A percentile compares a stretch with the other conserved stretches of the same genome.
Conservation (phyloP, 2,329 filamentous ascomycete species). For the Colletotrichum paranaense region DNA sequence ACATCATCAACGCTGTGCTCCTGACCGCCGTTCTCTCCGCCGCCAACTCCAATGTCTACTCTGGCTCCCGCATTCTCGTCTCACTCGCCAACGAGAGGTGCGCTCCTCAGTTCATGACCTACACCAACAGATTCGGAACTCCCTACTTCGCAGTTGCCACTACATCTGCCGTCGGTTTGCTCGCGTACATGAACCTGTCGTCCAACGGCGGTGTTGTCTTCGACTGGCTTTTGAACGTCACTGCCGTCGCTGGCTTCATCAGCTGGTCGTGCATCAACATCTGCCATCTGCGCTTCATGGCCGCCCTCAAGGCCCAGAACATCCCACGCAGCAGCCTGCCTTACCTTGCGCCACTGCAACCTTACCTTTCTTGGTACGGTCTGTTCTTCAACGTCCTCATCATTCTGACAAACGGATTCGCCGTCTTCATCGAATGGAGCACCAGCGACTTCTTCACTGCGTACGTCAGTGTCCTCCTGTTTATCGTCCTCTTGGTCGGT, state of each 20-base stretch:
- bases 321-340: slow-evolving; percentile 69
- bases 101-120: slow-evolving; percentile 69
- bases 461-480: slow-evolving; percentile 74
- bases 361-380: slow-evolving; percentile 73
- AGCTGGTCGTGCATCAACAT: slow-evolving; percentile 75
- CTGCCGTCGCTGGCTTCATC: slow-evolving; percentile 75
- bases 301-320: slow-evolving; percentile 65
- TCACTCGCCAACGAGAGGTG: slow-evolving; percentile 73
- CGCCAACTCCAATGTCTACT: slow-evolving; percentile 82
- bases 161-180: slow-evolving; percentile 68
- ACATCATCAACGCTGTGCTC: slow-evolving; percentile 82
- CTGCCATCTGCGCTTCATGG: slow-evolving; percentile 75
- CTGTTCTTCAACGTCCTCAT: slow-evolving; percentile 74
- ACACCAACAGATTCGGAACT: slow-evolving; percentile 70
- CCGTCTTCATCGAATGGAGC: slow-evolving; percentile 73
- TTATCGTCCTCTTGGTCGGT: slow-evolving; percentile 67
- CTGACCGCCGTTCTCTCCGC: slow-evolving; percentile 83
- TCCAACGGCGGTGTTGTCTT: slow-evolving; percentile 70
- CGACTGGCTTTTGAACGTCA: slow-evolving; percentile 79
- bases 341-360: slow-evolving; percentile 71
- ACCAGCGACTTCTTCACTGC: slow-evolving; percentile 71
- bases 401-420: slow-evolving; percentile 76
- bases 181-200: slow-evolving; percentile 76
- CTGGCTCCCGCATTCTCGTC: slow-evolving; percentile 75
- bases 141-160: slow-evolving; percentile 70